Evolutionary conservation across 495 filamentous ascomycete genomes (phyloP).

Genomic region (Tuber microsphaerosporum): DNA sequence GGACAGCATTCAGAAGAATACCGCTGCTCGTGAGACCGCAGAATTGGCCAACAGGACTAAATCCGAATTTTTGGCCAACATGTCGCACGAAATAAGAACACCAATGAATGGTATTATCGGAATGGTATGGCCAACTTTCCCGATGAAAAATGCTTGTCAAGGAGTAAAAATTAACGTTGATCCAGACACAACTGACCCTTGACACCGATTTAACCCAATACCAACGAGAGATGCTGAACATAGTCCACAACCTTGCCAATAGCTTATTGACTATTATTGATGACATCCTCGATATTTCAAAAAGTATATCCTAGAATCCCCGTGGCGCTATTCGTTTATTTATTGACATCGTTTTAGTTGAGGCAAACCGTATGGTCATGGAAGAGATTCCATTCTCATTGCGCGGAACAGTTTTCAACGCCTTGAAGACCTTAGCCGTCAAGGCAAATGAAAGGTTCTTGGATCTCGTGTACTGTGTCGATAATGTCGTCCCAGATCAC

Average conservation of each 20-base stretch:
- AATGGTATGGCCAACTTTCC: constrained; percentile 29
- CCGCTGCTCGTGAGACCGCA: constrained; percentile 89
- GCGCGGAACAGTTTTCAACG: constrained; percentile 93
- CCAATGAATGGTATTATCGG: constrained; percentile 63
- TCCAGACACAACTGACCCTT: constrained; percentile 93
- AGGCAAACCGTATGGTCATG: constrained; percentile 98
- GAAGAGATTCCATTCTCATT: constrained; percentile 96
- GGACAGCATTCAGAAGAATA: constrained; percentile 96
- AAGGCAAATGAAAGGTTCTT: constrained; percentile 97
- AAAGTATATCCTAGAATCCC: constrained; percentile 49
- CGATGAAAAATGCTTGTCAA: neutral
- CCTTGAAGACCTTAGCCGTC: constrained; percentile 88
- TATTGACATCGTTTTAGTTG: constrained; percentile 47
- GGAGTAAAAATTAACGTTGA: constrained; percentile 53
- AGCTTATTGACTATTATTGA: constrained; percentile 98
- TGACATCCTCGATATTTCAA: constrained; percentile 96
- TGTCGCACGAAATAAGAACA: constrained; percentile 98
- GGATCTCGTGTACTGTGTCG: constrained; percentile 87
- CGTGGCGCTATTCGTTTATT: neutral
- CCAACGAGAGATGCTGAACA: constrained; percentile 97
- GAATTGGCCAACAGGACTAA: constrained; percentile 98
- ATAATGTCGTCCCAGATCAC: constrained; percentile 90
- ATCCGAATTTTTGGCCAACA: constrained; percentile 97
- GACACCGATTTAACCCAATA: constrained; percentile 93
- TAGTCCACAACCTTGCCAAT: constrained; percentile 95